These are phyloP conservation scores for Pyrrhoderma lamaoense DNA, from an alignment of 1,284 basidiomycete species.

Conservation along the genomic window DNA sequence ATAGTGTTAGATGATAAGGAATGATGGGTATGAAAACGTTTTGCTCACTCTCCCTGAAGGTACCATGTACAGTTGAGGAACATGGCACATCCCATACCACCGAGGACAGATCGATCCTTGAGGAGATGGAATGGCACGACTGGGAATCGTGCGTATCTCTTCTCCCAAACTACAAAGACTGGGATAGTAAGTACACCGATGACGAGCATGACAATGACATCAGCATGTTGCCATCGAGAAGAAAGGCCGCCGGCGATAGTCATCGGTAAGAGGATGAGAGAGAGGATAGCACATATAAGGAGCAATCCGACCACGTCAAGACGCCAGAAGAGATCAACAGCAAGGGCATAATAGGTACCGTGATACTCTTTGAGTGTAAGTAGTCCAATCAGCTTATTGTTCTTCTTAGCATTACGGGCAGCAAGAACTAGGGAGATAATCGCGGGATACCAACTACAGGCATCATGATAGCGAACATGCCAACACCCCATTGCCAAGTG, in stretches of 20 bases:
- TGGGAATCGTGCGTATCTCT: slow-evolving; percentile 28
- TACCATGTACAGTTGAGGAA: slow-evolving; percentile 33
- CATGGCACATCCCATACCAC: slow-evolving; percentile 28
- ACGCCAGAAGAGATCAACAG: slow-evolving; percentile 32
- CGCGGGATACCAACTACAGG: slow-evolving; percentile 29
- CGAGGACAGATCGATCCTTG: slow-evolving; percentile 25
- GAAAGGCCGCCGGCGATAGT: slow-evolving; percentile 29
- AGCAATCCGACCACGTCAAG: slow-evolving; percentile 32
- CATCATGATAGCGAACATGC: slow-evolving; percentile 36
- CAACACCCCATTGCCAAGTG: slow-evolving; percentile 34
- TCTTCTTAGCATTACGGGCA: slow-evolving; percentile 18
- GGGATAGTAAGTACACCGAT: slow-evolving; percentile 31
- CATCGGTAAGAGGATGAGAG: slow-evolving; percentile 32
- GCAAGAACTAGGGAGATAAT: slow-evolving; percentile 27
- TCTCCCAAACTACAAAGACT: slow-evolving; percentile 31
- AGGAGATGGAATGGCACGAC: slow-evolving; percentile 31
- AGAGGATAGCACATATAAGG: slow-evolving; percentile 28
- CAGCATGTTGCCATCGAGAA: slow-evolving; percentile 27
- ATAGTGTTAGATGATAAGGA: background rate
- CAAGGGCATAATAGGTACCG: slow-evolving; percentile 19
- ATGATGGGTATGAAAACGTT: background rate
- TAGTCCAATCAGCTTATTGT: slow-evolving; percentile 25
- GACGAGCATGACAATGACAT: slow-evolving; percentile 32
- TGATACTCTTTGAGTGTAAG: slow-evolving; percentile 23
- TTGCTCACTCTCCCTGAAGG: slow-evolving; percentile 18